phyloP scores from a whole-genome alignment of 495 filamentous ascomycete genomes.

The Podospora conica region DNA sequence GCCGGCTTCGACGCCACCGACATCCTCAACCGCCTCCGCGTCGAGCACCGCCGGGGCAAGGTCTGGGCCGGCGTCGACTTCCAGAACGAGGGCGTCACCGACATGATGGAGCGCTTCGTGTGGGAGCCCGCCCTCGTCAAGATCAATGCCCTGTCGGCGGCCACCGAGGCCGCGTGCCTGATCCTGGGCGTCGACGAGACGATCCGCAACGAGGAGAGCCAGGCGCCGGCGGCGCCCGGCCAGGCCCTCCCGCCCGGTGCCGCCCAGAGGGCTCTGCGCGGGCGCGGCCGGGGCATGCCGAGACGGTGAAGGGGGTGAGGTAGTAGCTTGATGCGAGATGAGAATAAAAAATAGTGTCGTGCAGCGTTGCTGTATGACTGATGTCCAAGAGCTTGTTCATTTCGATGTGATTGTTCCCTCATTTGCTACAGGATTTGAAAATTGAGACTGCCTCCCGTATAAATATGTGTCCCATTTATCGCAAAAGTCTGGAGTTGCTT shows the following conservation, averaged over 20 bases:
- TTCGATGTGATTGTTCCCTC: neutral
- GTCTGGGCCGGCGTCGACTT: constrained; percentile 97
- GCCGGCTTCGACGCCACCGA: constrained; percentile 97
- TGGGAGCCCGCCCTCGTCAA: constrained; percentile 97
- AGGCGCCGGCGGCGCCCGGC: constrained; percentile 68
- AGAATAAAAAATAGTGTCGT: constrained; percentile 13
- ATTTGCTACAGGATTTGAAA: too few relatives aligned
- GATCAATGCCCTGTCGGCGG: constrained; percentile 94
- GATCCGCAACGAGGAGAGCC: constrained; percentile 91
- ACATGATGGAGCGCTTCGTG: constrained; percentile 91
- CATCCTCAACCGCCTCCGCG: constrained; percentile 87
- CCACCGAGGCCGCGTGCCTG: constrained; percentile 88
- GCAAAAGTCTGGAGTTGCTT: neutral
- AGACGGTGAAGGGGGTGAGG: constrained; percentile 48
- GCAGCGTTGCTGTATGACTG: neutral
- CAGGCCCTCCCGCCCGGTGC: constrained; percentile 82
- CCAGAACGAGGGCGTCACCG: constrained; percentile 76
- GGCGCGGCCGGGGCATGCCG: constrained; percentile 89
- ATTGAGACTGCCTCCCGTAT: too few relatives aligned
- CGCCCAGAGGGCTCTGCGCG: constrained; percentile 82
- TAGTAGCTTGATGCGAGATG: constrained; percentile 6
- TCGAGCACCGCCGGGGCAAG: constrained; percentile 87
- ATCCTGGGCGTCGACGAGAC: constrained; percentile 97
- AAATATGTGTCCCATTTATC: too few relatives aligned
- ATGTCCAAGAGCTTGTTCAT: neutral